Evolutionary conservation across 208 protist species (phyloP).

Genomic region (Trypanosoma scelopori): DNA sequence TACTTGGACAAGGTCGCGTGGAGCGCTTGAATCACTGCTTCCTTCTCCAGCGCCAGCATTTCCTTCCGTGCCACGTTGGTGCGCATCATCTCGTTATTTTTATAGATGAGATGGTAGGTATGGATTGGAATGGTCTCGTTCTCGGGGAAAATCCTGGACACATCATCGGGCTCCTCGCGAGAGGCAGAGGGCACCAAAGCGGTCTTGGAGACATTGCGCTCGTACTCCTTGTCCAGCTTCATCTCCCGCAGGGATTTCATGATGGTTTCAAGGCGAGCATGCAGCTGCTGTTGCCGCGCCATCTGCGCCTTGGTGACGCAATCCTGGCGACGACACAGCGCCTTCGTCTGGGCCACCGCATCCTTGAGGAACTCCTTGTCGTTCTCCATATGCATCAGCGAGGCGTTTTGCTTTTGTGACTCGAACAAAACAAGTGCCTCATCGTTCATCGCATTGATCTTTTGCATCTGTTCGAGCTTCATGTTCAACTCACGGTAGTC

Average conservation of each 20-base stretch:
- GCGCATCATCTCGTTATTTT: conserved; percentile 85
- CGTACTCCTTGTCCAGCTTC: conserved; percentile 77
- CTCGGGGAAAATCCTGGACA: conserved; percentile 73
- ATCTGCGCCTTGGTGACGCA: conserved; percentile 80
- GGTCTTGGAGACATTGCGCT: conserved; percentile 68
- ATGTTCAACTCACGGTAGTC: conserved; percentile 67
- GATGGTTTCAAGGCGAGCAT: conserved; percentile 71
- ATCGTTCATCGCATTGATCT: conserved; percentile 43
- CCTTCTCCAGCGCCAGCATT: conserved; percentile 90
- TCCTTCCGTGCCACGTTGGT: conserved; percentile 84
- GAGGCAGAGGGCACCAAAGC: conserved; percentile 69
- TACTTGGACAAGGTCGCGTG: conserved; percentile 67
- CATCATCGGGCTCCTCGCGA: conserved; percentile 76
- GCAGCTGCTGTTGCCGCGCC: conserved; percentile 79
- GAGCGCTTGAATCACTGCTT: conserved; percentile 74
- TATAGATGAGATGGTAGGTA: conserved; percentile 83
- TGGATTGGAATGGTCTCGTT: conserved; percentile 81
- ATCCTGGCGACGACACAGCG: conserved; percentile 70
- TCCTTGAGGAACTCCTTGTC: conserved; percentile 78
- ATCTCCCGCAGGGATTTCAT: conserved; percentile 78
- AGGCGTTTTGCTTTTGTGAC: conserved; percentile 32
- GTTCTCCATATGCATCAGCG: conserved; percentile 62
- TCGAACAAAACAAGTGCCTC: conserved; percentile 46
- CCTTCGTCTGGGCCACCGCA: conserved; percentile 64
- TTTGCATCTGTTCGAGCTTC: conserved; percentile 53